phyloP scores from a whole-genome alignment of 2,329 filamentous ascomycete genomes.

The Aspergillus felis region DNA sequence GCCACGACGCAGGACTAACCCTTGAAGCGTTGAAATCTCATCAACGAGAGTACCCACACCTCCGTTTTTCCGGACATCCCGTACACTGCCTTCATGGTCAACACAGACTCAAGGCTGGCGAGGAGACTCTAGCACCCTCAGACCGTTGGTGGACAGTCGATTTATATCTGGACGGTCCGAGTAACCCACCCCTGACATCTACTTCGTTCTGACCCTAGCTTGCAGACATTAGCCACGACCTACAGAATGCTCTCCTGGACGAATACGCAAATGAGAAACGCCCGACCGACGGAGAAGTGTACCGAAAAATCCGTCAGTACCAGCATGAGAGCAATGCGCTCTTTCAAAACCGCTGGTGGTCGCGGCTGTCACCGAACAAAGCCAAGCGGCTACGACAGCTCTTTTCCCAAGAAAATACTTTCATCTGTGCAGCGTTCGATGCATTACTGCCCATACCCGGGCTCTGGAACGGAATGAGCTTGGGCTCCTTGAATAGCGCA shows the following conservation, averaged over 20 bases:
- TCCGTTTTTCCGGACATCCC: too few species aligned
- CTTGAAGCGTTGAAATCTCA: too few species aligned
- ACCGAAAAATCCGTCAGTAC: conserved; percentile 10
- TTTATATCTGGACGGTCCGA: too few species aligned
- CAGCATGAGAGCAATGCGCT: conserved; percentile 2
- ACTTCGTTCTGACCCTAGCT: too few species aligned
- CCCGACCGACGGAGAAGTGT: conserved; percentile 8
- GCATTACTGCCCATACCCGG: conserved; percentile 9
- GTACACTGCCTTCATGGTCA: too few species aligned
- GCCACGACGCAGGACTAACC: too few species aligned
- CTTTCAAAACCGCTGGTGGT: conserved; percentile 4
- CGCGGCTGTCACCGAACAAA: conserved; percentile 9
- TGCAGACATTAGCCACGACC: conserved; percentile 8
- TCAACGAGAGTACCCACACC: too few species aligned
- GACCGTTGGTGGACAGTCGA: too few species aligned
- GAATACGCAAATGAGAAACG: conserved; percentile 9
- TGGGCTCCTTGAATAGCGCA: conserved; percentile 13
- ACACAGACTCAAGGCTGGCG: too few species aligned
- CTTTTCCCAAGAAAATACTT: not conserved
- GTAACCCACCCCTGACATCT: too few species aligned
- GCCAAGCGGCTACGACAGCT: conserved; percentile 7
- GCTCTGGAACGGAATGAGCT: conserved; percentile 9
- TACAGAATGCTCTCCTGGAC: conserved; percentile 9
- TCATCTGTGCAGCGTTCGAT: conserved; percentile 8
- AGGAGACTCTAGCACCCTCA: too few species aligned